phyloP scores from a whole-genome alignment of 345 rosid genomes.

The Moricandia arvensis region DNA sequence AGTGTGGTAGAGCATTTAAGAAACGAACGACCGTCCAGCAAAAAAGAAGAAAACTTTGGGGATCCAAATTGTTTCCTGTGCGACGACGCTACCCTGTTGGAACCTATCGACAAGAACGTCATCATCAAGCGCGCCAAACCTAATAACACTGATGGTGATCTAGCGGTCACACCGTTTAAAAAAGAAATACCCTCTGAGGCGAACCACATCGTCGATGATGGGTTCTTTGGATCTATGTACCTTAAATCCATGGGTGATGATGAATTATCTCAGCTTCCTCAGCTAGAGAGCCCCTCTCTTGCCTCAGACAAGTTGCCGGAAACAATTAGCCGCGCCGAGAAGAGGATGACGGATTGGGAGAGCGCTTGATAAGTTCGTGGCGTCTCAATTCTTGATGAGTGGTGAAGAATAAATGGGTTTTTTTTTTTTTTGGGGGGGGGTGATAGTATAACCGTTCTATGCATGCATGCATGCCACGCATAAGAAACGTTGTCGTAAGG shows the following conservation, averaged over 20 bases:
- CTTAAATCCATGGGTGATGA: slow-evolving; percentile 11
- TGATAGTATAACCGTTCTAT: slow-evolving; percentile 12
- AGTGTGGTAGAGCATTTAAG: slow-evolving; percentile 97
- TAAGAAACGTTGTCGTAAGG: slow-evolving; percentile 3
- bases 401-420: slow-evolving; percentile 46
- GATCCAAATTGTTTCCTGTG: slow-evolving; percentile 57
- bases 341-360: slow-evolving; percentile 84
- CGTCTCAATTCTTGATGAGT: slow-evolving; percentile 71
- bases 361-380: slow-evolving; percentile 88
- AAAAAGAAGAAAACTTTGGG: slow-evolving; percentile 65
- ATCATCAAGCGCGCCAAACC: slow-evolving; percentile 35
- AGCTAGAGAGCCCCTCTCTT: slow-evolving; percentile 79
- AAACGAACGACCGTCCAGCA: slow-evolving; percentile 55
- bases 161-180: slow-evolving; percentile 16
- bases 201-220: slow-evolving; percentile 45
- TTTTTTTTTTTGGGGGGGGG: neutral
- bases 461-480: slow-evolving; percentile 30
- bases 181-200: slow-evolving; percentile 20
- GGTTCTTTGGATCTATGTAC: slow-evolving; percentile 44
- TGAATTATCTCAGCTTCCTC: slow-evolving; percentile 66
- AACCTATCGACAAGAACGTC: slow-evolving; percentile 36
- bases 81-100: slow-evolving; percentile 19
- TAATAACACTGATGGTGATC: slow-evolving; percentile 40
- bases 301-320: neutral
- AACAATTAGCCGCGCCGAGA: slow-evolving; percentile 18